Evolutionary conservation across 768 basidiomycete genomes (phyloP), one percentile per base, ranked within the genome.

Genomic region (Russula lepida): DNA sequence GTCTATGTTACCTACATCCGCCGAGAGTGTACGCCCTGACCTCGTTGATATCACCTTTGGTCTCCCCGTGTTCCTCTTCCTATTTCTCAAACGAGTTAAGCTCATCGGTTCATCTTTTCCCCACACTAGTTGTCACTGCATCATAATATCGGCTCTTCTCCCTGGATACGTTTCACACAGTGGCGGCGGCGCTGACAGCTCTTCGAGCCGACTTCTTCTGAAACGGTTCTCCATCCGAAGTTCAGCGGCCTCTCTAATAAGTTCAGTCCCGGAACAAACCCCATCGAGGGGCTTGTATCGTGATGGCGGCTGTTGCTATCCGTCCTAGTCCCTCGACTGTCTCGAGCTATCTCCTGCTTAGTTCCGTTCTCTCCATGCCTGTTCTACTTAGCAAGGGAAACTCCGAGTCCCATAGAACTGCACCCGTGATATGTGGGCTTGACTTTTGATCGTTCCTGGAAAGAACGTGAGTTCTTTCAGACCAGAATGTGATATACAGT

Each of bases 361-460:
- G 27, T 25, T 30, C 33, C 33, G 23, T 27, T 53, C 17, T 28
- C 3, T 17, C 25, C 17, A 6, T 52, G 15, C 56, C 30, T 39
- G 37, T 19, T 27, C 27, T 43, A 30, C 21, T 50, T 55, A 32
- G n/a, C 54, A 19, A 55, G 58, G 9, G 32, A 58, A 17, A 46
- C 46, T 9, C 54, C 64, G 2, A 56, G 54, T 23, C 49, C 61
- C 57, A 27, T 35, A 53, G 25, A 56, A 59, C 23, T 37, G 39
- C 1, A 63, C 30, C n/a, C 37, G 28, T 56, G 15, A 57, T 50
- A 13, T 33, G 50, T 13, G 49, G 30, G 13, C 21, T 21, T 25
- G 46, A 51, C n/a, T 25, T 65, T 59, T 39, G 54, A 55, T 48
- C 21, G 54, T 12, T 46, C 37, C 19, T 59, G 64, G 61, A 54